Base-by-base conservation (phyloP, 208 protist genomes). In the Angomonas ambiguus region DNA sequence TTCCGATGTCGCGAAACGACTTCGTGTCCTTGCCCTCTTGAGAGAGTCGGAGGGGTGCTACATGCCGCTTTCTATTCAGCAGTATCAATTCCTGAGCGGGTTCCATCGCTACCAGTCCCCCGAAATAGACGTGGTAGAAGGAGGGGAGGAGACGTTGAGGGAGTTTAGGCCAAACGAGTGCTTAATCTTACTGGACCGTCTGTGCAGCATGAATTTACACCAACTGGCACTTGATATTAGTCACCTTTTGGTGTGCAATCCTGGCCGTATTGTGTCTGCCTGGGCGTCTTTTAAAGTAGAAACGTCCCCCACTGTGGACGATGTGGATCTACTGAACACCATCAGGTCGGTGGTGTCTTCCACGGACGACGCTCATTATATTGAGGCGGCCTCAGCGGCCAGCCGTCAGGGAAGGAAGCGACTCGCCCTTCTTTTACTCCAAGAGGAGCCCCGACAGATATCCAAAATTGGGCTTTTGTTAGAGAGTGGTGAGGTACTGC, bases 211-310 rank as follows among this genome's bases (percentile, higher is more conserved):
- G 5, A 65, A 71, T 13, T 60, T 70, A 61, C 80, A 76, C 60
- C 77, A 79, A 41, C 64, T 81, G n/a, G 80, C 77, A 11, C 63
- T 87, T 31, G 71, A 76, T 53, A 72, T 87, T 0, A 61, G 66
- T 48, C 48, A 51, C 8, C 55, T 69, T 8, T 28, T 83, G 38
- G 51, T 63, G 42, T 71, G 72, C 65, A 74, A 62, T 49, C n/a
- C 71, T 25, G 31, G 51, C 1, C 61, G 65, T 1, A 61, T 78
- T 33, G 51, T 87, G 18, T 66, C 72, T 2, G 41, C 65, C 31
- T 82, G 80, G 72, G 70, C 65, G 18, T 62, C 62, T 56, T 56
- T 51, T 8, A 42, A 53, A 10, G 62, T 61, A 1, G 62, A 1
- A 45, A 59, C 58, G 49, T 16, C 38, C 0, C 57, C 55, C 1